Evolutionary conservation across 2,329 filamentous ascomycete species (phyloP).

Genomic region (Chalaropsis ovoidea): DNA sequence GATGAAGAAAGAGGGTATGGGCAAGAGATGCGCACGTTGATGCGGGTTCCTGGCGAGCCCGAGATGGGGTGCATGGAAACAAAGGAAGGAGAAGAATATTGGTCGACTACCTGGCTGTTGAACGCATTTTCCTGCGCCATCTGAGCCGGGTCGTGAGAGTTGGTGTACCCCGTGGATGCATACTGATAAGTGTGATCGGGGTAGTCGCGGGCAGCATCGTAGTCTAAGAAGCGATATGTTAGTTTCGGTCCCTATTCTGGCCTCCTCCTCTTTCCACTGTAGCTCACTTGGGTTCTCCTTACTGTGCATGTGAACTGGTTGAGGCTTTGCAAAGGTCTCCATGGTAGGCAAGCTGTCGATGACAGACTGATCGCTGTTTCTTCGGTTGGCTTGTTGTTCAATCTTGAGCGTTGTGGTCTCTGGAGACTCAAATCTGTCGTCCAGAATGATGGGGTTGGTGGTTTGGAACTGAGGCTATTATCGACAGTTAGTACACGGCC

Average conservation of each 20-base stretch:
- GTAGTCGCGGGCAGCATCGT: constrained; percentile 51
- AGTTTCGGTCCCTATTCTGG: not conserved
- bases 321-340: constrained; percentile 61
- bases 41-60: constrained; percentile 58
- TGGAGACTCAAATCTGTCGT: constrained; percentile 48
- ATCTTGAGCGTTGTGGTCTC: constrained; percentile 47
- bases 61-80: constrained; percentile 45
- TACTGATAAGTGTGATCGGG: constrained; percentile 48
- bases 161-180: constrained; percentile 35
- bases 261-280: not conserved
- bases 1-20: constrained; percentile 39
- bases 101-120: constrained; percentile 53
- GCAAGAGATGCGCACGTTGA: constrained; percentile 64
- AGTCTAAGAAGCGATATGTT: constrained; percentile 35
- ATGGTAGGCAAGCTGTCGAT: constrained; percentile 29
- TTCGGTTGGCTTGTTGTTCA: constrained; percentile 45
- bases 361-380: constrained; percentile 39
- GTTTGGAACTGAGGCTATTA: not conserved
- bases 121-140: constrained; percentile 43
- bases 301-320: constrained; percentile 72
- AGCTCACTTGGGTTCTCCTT: constrained; percentile 36
- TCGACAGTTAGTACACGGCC: not conserved
- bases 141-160: constrained; percentile 29
- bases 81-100: constrained; percentile 57
- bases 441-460: constrained; percentile 43